These are phyloP conservation scores for Cucurbita pepo DNA, from an alignment of 306 rosid species.

Conservation along the genomic window DNA sequence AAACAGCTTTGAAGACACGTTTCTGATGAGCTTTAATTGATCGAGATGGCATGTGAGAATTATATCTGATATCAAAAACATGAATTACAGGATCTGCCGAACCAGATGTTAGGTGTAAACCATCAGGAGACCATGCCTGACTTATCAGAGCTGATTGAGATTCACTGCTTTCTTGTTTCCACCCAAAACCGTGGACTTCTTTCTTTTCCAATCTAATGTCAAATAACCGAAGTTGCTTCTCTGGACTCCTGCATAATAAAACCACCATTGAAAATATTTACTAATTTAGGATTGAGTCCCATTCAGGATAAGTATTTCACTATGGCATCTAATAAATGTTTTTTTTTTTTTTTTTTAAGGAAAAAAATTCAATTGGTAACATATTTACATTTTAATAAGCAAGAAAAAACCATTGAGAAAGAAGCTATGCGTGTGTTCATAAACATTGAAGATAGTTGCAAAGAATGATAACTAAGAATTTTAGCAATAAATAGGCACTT, in stretches of 20 bases:
- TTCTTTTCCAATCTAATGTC: constrained; percentile 64
- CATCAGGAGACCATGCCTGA: constrained; percentile 98
- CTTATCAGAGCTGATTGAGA: constrained; percentile 92
- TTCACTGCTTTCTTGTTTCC: constrained; percentile 98
- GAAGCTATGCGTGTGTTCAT: neutral
- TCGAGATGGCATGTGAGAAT: constrained; percentile 54
- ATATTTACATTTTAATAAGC: neutral
- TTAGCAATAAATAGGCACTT: neutral
- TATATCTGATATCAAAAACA: constrained; percentile 76
- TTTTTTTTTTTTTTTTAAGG: no score
- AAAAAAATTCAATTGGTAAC: neutral
- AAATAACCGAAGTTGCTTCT: constrained; percentile 75
- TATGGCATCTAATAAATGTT: neutral
- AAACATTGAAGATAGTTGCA: neutral
- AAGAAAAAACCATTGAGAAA: neutral
- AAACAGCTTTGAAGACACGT: constrained; percentile 77
- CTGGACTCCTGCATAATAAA: constrained; percentile 47
- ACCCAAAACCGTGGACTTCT: constrained; percentile 83
- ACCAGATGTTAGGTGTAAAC: constrained; percentile 69
- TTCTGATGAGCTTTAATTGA: constrained; percentile 77
- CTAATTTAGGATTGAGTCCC: neutral
- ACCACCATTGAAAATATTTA: neutral
- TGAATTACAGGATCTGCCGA: constrained; percentile 85
- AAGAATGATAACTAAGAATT: neutral
- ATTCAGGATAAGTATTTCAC: neutral